These are phyloP conservation scores for Monosporascus sp. DNA, from an alignment of 2,329 filamentous ascomycete genomes.

Conservation along the genomic window DNA sequence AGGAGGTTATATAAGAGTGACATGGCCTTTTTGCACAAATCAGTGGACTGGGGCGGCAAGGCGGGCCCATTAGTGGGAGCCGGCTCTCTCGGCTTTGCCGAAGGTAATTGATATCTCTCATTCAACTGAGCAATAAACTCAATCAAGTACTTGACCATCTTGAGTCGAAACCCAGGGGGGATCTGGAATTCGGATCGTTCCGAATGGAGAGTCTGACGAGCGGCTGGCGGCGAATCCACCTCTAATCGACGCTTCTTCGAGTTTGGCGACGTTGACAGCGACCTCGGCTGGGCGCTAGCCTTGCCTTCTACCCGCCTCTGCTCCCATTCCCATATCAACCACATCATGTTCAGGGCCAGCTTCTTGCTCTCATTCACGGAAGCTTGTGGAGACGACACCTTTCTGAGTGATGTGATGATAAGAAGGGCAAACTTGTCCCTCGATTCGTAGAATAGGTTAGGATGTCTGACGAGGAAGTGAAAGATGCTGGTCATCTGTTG, in stretches of 20 bases:
- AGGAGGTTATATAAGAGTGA: conserved; percentile 77
- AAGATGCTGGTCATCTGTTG: conserved; percentile 97
- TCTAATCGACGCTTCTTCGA: conserved; percentile 74
- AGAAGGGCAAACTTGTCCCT: conserved; percentile 84
- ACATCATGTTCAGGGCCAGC: conserved; percentile 84
- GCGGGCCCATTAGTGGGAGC: conserved; percentile 37
- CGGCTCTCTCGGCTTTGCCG: conserved; percentile 58
- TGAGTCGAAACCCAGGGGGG: conserved; percentile 59
- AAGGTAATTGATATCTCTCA: conserved; percentile 76
- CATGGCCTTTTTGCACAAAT: conserved; percentile 82
- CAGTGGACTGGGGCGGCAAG: conserved; percentile 53
- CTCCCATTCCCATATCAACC: conserved; percentile 89
- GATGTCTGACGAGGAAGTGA: conserved; percentile 89
- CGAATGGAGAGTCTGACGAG: conserved; percentile 36
- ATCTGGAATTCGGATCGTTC: conserved; percentile 65
- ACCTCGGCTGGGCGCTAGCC: conserved; percentile 31
- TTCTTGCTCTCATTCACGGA: conserved; percentile 89
- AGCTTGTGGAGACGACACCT: conserved; percentile 78
- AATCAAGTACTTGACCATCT: conserved; percentile 91
- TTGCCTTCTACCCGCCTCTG: conserved; percentile 68
- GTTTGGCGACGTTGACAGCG: conserved; percentile 63
- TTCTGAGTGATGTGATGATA: conserved; percentile 83
- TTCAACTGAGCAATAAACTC: conserved; percentile 89
- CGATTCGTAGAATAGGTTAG: conserved; percentile 90
- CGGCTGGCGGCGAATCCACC: conserved; percentile 52